These are phyloP conservation scores for Ceratobasidium sp. DNA, from an alignment of 1,284 basidiomycete genomes.

Conservation along the genomic window DNA sequence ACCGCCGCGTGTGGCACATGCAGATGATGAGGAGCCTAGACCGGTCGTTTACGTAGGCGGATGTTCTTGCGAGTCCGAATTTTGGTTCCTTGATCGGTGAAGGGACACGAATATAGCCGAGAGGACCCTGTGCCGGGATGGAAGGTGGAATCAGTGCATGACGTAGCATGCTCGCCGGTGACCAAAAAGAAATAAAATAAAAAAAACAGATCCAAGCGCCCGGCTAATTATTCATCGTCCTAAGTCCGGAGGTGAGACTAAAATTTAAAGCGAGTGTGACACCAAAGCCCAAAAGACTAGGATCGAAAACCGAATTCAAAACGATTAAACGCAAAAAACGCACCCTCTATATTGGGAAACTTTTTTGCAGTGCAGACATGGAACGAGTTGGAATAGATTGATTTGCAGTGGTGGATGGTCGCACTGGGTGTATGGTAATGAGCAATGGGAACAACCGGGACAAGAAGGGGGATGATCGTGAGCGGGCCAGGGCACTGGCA, in stretches of 20 bases:
- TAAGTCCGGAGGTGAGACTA: not conserved
- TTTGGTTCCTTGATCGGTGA: slow-evolving; percentile 93
- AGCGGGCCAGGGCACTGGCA: not conserved
- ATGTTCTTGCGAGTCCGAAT: slow-evolving; percentile 92
- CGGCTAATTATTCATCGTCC: not conserved
- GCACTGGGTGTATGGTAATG: slow-evolving; percentile 62
- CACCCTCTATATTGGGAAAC: slow-evolving; percentile 93
- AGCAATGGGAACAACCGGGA: not conserved
- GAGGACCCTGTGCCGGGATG: slow-evolving; percentile 75
- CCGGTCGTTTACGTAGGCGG: slow-evolving; percentile 77
- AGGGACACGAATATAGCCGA: slow-evolving; percentile 79
- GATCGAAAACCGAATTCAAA: slow-evolving; percentile 3
- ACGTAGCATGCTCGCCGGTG: not conserved
- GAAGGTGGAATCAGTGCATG: not conserved
- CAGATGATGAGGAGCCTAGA: slow-evolving; percentile 49
- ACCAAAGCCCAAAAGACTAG: slow-evolving; percentile 2
- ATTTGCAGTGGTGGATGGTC: slow-evolving; percentile 88
- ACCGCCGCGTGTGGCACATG: slow-evolving; percentile 38
- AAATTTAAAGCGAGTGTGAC: no score
- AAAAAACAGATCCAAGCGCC: slow-evolving; percentile 4
- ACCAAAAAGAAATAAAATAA: not conserved
- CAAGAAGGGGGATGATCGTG: slow-evolving; percentile 1
- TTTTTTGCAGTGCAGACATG: slow-evolving; percentile 95
- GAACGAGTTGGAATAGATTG: slow-evolving; percentile 86
- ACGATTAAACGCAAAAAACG: slow-evolving; percentile 53